Base-by-base conservation (phyloP, 2,329 filamentous ascomycete species). In the Graphiopsis chlorocephala region DNA sequence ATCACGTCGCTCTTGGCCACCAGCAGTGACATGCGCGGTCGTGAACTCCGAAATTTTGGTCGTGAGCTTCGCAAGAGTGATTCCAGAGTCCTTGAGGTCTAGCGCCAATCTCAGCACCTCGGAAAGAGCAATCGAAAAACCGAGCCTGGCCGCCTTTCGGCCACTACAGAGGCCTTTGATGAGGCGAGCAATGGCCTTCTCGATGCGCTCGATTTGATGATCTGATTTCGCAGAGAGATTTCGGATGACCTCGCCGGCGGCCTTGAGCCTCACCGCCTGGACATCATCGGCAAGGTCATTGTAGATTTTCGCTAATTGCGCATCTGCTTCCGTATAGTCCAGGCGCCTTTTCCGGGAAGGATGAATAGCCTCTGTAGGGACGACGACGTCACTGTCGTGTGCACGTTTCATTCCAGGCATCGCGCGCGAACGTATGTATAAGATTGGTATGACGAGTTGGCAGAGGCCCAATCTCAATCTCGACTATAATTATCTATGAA, bases 101-200 rank as follows among this genome's bases (percentile, higher is more conserved):
- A 70, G 90, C 5, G 93, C 78, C 72, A 94, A 87, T 4, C 86
- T 83, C 52, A 97, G 76, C 10, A 96, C 80, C 77, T 97, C 93
- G 0, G 93, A 90, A 69, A 98, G 80, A 0, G 94, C 94, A 63
- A 97, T 84, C 62, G 92, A 96, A 76, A 96, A 97, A 3, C 95
- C 95, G 59, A 95, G 81, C 28, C 95, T 86, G 20, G 94, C 92
- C 14, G 91, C 92, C 79, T 97, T 97, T 64, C 92, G 88, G 63
- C 92, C 90, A 75, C 93, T 97, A 67, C 93, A 93, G 20, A 98
- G 86, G 47, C 95, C 95, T 63, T 91, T 88, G 76, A 97, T 92
- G 42, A 99, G 82, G 60, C 81, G 75, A 29, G 74, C 75, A 23
- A 82, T 68, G 4, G 76, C 77, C 28, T 75, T 74, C 55, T 81